Evolutionary conservation across 2,329 filamentous ascomycete species (phyloP).

Genomic region (Cordyceps militaris): DNA sequence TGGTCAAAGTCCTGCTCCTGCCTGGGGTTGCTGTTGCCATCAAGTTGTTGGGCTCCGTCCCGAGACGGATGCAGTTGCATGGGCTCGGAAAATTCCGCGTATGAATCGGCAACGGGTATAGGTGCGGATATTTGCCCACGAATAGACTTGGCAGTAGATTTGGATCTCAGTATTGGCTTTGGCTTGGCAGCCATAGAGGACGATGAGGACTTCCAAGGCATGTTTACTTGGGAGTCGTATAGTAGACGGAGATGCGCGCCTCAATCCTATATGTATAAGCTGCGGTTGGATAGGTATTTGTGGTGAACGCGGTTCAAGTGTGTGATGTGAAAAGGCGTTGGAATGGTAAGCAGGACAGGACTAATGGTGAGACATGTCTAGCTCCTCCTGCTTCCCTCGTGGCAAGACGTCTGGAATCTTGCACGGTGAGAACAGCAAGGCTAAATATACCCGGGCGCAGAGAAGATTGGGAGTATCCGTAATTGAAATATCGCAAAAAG

Average conservation of each 20-base stretch:
- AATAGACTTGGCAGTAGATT: slow-evolving; percentile 33
- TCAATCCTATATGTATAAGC: neutral
- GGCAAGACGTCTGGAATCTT: slow-evolving; percentile 8
- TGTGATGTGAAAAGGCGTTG: neutral
- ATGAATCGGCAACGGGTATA: slow-evolving; percentile 44
- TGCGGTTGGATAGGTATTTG: neutral
- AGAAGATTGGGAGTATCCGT: neutral
- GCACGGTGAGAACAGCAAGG: neutral
- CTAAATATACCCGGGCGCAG: neutral
- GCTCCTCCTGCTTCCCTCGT: neutral
- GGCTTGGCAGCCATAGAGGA: neutral
- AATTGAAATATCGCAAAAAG: neutral
- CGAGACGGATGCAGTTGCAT: neutral
- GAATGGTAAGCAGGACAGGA: neutral
- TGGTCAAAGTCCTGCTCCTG: neutral
- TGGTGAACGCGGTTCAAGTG: neutral
- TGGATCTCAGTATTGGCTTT: neutral
- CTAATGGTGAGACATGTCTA: slow-evolving; percentile 8
- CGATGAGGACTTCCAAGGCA: slow-evolving; percentile 7
- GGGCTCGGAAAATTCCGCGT: slow-evolving; percentile 46
- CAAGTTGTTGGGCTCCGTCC: neutral
- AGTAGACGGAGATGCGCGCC: neutral
- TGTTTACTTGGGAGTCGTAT: neutral
- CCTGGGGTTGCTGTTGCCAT: neutral
- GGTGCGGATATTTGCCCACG: slow-evolving; percentile 56